phyloP scores from a whole-genome alignment of 164 flowering plant genomes.

The grape (Vitis vinifera) region DNA sequence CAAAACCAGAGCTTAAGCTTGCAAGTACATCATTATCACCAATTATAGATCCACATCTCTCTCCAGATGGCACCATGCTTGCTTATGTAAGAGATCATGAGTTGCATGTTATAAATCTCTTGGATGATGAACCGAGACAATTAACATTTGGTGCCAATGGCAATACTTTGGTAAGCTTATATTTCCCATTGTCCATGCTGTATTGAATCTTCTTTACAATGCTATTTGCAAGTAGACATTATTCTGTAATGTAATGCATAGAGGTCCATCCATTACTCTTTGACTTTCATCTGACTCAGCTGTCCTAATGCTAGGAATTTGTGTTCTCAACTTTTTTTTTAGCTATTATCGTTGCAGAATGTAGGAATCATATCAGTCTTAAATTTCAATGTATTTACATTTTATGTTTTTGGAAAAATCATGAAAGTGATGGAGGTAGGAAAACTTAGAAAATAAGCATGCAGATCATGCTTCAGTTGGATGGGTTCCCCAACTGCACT shows the following conservation, averaged over 20 bases:
- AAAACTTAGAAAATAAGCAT: not conserved
- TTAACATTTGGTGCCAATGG: slow-evolving; percentile 66
- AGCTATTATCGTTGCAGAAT: too few relatives aligned
- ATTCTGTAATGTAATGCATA: not conserved
- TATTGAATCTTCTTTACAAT: not conserved
- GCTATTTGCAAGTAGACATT: not conserved
- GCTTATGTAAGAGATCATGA: slow-evolving; percentile 73
- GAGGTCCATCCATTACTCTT: not conserved
- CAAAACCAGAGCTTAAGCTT: slow-evolving; percentile 67
- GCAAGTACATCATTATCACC: slow-evolving; percentile 65
- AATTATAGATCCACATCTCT: slow-evolving; percentile 84
- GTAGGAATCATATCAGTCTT: too few relatives aligned
- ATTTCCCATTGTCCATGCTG: not conserved
- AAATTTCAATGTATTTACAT: not conserved
- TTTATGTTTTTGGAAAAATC: not conserved
- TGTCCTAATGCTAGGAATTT: not conserved
- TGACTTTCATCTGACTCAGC: not conserved
- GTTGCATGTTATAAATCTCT: slow-evolving; percentile 62
- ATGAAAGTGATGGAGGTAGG: not conserved
- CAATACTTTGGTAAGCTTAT: slow-evolving; percentile 49
- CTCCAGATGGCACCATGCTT: slow-evolving; percentile 90
- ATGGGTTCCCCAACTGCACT: not conserved
- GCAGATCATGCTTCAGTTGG: not conserved
- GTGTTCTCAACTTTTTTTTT: too few relatives aligned
- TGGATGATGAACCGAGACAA: slow-evolving; percentile 47